These are phyloP conservation scores for Scheffersomyces amazonensis DNA, from an alignment of 805 yeast species.

Conservation along the genomic window DNA sequence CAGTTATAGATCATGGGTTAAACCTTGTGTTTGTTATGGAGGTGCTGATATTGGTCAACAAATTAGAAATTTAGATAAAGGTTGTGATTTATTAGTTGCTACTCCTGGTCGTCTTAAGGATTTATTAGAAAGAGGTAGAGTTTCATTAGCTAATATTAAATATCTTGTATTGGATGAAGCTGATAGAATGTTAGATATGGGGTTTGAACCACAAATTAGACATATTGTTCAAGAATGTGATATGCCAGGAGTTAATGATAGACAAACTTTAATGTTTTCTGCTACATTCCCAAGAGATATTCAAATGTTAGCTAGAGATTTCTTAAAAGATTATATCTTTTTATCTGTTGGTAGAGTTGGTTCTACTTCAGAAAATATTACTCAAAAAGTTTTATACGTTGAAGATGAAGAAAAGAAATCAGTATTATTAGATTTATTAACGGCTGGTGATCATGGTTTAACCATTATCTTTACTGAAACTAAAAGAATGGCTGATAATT, in stretches of 20 bases:
- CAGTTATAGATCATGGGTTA: slow-evolving; percentile 97
- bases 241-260: slow-evolving; percentile 86
- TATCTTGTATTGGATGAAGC: slow-evolving; percentile 97
- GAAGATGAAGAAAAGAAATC: slow-evolving; percentile 93
- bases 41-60: slow-evolving; percentile 94
- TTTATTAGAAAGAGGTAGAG: slow-evolving; percentile 90
- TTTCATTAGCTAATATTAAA: slow-evolving; percentile 85
- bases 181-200: slow-evolving; percentile 99
- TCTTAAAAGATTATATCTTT: slow-evolving; percentile 93
- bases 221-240: slow-evolving; percentile 96
- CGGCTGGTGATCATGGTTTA: slow-evolving; percentile 77
- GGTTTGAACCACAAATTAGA: slow-evolving; percentile 99
- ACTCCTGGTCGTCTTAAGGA: slow-evolving; percentile 99
- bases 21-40: slow-evolving; percentile 95
- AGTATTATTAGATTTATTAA: slow-evolving; percentile 77
- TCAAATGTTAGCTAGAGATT: slow-evolving; percentile 95
- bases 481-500: slow-evolving; percentile 95
- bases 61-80: slow-evolving; percentile 83
- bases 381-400: slow-evolving; percentile 89
- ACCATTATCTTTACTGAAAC: slow-evolving; percentile 97
- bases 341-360: slow-evolving; percentile 99
- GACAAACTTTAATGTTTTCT: slow-evolving; percentile 98
- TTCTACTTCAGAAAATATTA: slow-evolving; percentile 97
- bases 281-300: slow-evolving; percentile 99
- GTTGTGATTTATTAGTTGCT: slow-evolving; percentile 95